Evolutionary conservation across 2,329 filamentous ascomycete species (phyloP).

Genomic region (Fusarium illudens): DNA sequence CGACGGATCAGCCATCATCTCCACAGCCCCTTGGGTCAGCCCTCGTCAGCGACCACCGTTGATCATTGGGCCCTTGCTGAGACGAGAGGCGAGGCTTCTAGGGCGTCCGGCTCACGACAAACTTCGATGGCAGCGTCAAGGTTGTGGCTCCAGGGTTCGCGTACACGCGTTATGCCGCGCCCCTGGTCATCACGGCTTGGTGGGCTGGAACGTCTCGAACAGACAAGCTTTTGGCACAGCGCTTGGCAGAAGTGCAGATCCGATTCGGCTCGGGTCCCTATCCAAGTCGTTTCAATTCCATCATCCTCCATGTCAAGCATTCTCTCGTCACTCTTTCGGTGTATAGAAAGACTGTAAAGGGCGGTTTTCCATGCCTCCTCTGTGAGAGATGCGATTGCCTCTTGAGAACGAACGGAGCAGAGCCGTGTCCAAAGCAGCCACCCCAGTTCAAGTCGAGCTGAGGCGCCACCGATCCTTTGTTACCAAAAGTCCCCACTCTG

Average conservation of each 20-base stretch:
- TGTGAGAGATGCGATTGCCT: not conserved
- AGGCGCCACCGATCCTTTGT: conserved; percentile 2
- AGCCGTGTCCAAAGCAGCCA: not conserved
- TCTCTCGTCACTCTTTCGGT: not conserved
- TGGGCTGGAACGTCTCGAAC: conserved; percentile 4
- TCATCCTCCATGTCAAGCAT: not conserved
- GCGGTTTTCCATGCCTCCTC: not conserved
- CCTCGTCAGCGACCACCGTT: not conserved
- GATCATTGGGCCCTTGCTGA: not conserved
- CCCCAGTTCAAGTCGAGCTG: not conserved
- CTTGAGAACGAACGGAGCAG: not conserved
- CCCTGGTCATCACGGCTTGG: not conserved
- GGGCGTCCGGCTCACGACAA: conserved; percentile 2
- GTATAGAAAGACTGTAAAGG: not conserved
- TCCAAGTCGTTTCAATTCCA: not conserved
- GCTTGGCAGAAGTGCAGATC: conserved; percentile 36
- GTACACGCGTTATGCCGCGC: conserved; percentile 1
- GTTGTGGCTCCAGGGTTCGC: not conserved
- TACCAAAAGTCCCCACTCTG: not conserved
- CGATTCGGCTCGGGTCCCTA: conserved; percentile 14
- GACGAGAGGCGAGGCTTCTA: conserved; percentile 9
- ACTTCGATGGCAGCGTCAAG: not conserved
- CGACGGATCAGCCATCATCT: conserved; percentile 5
- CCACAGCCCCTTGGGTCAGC: not conserved
- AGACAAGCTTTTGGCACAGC: conserved; percentile 36